Conservation (phyloP, 257 asterid species). For the Nicotiana noctiflora region DNA sequence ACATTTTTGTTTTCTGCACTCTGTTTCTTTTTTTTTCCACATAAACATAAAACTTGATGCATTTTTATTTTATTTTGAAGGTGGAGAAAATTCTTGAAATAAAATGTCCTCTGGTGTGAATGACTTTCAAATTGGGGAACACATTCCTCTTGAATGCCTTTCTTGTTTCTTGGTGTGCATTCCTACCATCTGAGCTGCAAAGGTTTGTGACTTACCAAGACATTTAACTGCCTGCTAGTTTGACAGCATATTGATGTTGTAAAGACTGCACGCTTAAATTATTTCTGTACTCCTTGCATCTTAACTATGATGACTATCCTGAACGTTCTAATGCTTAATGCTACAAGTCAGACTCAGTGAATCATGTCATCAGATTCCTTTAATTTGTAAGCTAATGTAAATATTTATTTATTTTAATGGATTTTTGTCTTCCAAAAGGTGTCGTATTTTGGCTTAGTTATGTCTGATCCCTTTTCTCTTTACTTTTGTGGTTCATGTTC, state of each 20-base stretch:
- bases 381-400: background rate
- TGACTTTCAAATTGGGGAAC: background rate
- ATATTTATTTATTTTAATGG: background rate
- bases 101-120: background rate
- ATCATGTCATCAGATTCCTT: background rate
- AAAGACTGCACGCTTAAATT: background rate
- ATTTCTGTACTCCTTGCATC: background rate
- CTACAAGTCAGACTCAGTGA: background rate
- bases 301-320: background rate
- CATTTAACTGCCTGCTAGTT: background rate
- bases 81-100: conserved; percentile 1
- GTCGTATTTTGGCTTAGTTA: background rate
- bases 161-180: background rate
- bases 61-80: background rate
- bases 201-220: background rate
- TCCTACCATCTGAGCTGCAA: background rate
- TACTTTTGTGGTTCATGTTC: background rate
- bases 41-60: background rate
- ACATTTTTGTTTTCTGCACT: background rate
- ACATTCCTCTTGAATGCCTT: background rate
- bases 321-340: background rate
- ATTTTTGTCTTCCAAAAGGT: background rate
- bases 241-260: background rate
- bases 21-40: background rate
- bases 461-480: background rate